Evolutionary conservation across 1,284 basidiomycete genomes (phyloP).

Genomic region (Boletus sp.): DNA sequence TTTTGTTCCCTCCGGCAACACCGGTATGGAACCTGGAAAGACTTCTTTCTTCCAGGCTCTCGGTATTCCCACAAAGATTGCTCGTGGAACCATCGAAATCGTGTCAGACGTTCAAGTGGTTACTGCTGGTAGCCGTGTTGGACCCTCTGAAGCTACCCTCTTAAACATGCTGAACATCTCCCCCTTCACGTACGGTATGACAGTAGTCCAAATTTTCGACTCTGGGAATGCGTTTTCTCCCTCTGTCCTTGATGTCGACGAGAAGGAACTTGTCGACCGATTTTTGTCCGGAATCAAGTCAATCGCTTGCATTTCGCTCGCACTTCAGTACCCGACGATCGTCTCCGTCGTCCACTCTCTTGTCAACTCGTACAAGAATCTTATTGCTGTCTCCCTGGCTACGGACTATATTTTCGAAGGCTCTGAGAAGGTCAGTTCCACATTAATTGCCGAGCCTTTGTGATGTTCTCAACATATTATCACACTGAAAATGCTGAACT

Average conservation of each 20-base stretch:
- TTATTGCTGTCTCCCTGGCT: constrained; percentile 84
- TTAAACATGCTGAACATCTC: constrained; percentile 99
- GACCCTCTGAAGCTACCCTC: constrained; percentile 94
- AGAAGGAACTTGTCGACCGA: constrained; percentile 84
- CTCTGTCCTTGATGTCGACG: constrained; percentile 91
- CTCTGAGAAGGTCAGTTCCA: constrained; percentile 75
- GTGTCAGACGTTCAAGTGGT: constrained; percentile 97
- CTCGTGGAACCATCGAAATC: constrained; percentile 99
- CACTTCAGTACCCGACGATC: constrained; percentile 93
- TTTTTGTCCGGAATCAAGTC: constrained; percentile 94
- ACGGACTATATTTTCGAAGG: constrained; percentile 97
- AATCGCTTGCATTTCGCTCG: constrained; percentile 93
- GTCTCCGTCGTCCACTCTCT: constrained; percentile 92
- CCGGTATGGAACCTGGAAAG: constrained; percentile 99
- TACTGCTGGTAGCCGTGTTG: constrained; percentile 87
- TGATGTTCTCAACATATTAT: constrained; percentile 41
- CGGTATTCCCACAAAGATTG: constrained; percentile 99
- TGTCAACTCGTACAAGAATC: constrained; percentile 99
- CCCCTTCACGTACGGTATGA: constrained; percentile 99
- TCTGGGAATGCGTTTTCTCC: constrained; percentile 88
- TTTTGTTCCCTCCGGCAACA: constrained; percentile 92
- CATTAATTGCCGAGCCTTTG: constrained; percentile 9
- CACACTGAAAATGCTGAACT: constrained; percentile 85
- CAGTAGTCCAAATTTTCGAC: constrained; percentile 91
- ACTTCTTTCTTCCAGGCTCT: constrained; percentile 99